These are phyloP conservation scores for Nannochloropsis salina DNA, from an alignment of 108 stramenopile species.

Conservation along the genomic window DNA sequence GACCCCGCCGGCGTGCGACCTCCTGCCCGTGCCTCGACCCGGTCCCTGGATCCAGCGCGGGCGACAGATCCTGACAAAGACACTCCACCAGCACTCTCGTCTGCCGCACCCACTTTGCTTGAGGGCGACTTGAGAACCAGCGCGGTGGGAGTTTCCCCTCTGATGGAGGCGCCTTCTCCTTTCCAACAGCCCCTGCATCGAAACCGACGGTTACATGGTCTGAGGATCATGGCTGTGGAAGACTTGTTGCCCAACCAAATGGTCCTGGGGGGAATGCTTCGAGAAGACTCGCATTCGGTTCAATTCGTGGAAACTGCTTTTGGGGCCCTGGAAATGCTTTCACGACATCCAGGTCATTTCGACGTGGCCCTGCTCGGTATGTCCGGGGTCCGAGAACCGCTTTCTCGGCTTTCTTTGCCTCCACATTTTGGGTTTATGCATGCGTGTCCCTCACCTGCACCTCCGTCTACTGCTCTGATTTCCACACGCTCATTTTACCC, in stretches of 20 bases:
- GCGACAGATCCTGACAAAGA: background rate
- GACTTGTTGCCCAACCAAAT: conserved; percentile 3
- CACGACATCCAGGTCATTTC: background rate
- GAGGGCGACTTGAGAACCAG: too few species aligned
- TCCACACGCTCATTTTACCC: too few species aligned
- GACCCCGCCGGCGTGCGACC: background rate
- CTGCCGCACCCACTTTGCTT: background rate
- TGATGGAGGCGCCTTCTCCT: background rate
- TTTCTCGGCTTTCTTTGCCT: background rate
- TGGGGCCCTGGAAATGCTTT: background rate
- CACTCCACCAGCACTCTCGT: background rate
- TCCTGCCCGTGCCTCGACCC: background rate
- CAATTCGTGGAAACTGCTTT: background rate
- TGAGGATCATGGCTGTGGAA: conserved; percentile 6
- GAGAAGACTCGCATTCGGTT: background rate
- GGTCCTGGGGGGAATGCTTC: background rate
- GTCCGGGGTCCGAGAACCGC: background rate
- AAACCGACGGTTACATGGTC: background rate
- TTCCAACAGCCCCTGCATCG: background rate
- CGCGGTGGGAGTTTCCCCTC: background rate
- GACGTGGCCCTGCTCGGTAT: conserved; percentile 2
- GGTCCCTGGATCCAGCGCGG: background rate
- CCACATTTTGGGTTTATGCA: background rate
- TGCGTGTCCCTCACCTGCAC: background rate
- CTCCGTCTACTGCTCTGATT: background rate